phyloP scores from a whole-genome alignment of 192 early-diverging fungal genomes.

The Phycomyces blakesleeanus region DNA sequence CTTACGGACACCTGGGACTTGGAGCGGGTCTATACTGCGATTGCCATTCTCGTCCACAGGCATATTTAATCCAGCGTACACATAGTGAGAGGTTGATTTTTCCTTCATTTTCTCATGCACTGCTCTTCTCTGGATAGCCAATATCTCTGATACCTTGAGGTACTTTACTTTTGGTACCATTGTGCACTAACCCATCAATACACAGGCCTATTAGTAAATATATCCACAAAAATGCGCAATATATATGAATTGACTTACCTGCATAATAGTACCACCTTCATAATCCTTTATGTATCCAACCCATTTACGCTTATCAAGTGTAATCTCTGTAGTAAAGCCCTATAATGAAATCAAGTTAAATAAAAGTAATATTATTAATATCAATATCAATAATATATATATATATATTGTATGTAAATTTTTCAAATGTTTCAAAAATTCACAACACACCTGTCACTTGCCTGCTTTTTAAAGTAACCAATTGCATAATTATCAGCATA shows the following conservation, averaged over 20 bases:
- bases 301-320: constrained; percentile 89
- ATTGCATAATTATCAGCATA: constrained; percentile 99
- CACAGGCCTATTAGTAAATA: too few species aligned
- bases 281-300: constrained; percentile 99
- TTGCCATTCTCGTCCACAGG: constrained; percentile 55
- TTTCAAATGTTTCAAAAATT: not conserved
- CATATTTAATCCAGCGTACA: constrained; percentile 72
- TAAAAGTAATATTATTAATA: too few species aligned
- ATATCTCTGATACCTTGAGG: constrained; percentile 62
- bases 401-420: too few species aligned
- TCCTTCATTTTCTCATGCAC: constrained; percentile 83
- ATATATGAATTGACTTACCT: not conserved
- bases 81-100: constrained; percentile 66
- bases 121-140: constrained; percentile 74
- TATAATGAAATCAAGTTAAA: constrained; percentile 15
- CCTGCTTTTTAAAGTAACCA: constrained; percentile 94
- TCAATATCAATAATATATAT: too few species aligned
- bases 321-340: constrained; percentile 98
- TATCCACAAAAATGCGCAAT: too few species aligned
- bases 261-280: constrained; percentile 97
- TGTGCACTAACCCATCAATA: constrained; percentile 80
- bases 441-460: not conserved
- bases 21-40: constrained; percentile 66
- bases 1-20: constrained; percentile 71
- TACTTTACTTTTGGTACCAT: constrained; percentile 91